Evolutionary conservation across 2,329 filamentous ascomycete species (phyloP).

Genomic region (Aspergillus sp.): DNA sequence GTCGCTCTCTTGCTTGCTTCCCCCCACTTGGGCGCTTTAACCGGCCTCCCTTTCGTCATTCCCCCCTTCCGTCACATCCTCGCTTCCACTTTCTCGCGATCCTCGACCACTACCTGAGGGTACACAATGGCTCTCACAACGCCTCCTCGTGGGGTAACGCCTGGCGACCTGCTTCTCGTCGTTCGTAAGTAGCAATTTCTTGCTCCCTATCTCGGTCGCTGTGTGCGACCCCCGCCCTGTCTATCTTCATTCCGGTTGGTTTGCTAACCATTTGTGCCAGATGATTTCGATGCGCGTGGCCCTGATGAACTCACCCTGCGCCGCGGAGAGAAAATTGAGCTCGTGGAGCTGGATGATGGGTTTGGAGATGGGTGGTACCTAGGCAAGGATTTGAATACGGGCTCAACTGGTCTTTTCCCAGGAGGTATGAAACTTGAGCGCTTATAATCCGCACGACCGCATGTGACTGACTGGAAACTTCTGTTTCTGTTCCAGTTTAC

Average conservation of each 20-base stretch:
- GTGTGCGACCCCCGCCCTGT: slow-evolving; percentile 6
- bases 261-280: slow-evolving; percentile 48
- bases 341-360: slow-evolving; percentile 66
- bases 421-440: slow-evolving; percentile 40
- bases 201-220: slow-evolving; percentile 8
- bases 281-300: slow-evolving; percentile 89
- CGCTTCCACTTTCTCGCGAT: slow-evolving; percentile 6
- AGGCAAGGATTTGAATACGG: slow-evolving; percentile 49
- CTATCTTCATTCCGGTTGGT: not conserved
- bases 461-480: slow-evolving; percentile 1
- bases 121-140: slow-evolving; percentile 36
- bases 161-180: slow-evolving; percentile 48
- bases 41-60: slow-evolving; percentile 16
- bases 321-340: slow-evolving; percentile 69
- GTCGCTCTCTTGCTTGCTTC: slow-evolving; percentile 9
- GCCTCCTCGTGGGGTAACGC: slow-evolving; percentile 40
- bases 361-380: slow-evolving; percentile 69
- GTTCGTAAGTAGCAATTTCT: slow-evolving; percentile 43
- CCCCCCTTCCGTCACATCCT: slow-evolving; percentile 12
- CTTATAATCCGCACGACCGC: not conserved
- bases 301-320: slow-evolving; percentile 87
- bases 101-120: not conserved
- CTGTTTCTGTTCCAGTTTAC: slow-evolving; percentile 26
- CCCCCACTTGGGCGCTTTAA: slow-evolving; percentile 17
- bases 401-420: slow-evolving; percentile 51